Evolutionary conservation across 306 rosid genomes (phyloP), one percentile per base, ranked within the genome.

Genomic region (Hylodesmum podocarpum): DNA sequence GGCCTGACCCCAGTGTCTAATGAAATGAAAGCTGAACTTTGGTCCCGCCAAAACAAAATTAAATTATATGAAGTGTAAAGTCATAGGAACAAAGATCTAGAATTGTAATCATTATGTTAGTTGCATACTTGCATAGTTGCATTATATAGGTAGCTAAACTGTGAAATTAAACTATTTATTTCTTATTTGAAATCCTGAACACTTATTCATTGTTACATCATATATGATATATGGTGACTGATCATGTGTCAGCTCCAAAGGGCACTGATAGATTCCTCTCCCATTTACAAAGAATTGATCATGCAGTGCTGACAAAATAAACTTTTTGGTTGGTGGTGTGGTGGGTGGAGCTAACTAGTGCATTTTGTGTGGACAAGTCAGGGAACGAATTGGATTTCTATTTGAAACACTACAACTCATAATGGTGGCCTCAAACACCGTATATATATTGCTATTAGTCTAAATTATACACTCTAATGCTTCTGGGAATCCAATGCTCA

Each of bases 401-500:
- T 80, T 67, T 47, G 77, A 75, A 81, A 68, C 80, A 43, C 67
- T 65, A 65, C 64, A 66, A 80, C 64, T 66, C 40, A 81, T 61
- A 80, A 74, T 66, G 73, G 41, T 74, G 76, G 64, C 24, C 73
- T 57, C 80, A 47, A 65, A 66, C 47, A 34, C 6, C 33, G n/a
- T n/a, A n/a, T n/a, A n/a, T n/a, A n/a, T n/a, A 47, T 46, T 57
- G 40, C 11, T 16, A 53, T n/a, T n/a, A 75, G 57, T 63, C 78
- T 64, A 62, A 79, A 62, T 54, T 68, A 47, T 47, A 21, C 54
- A 12, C 29, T 24, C 47, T 57, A 73, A 76, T 81, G 86, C 83
- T 81, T 85, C 65, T 78, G 19, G 82, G 89, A 88, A 88, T 88
- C 91, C 91, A 67, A 85, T 81, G 91, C 50, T 46, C 44, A 50